Base-by-base conservation (phyloP, 495 filamentous ascomycete genomes). In the Friedmanniomyces simplex region DNA sequence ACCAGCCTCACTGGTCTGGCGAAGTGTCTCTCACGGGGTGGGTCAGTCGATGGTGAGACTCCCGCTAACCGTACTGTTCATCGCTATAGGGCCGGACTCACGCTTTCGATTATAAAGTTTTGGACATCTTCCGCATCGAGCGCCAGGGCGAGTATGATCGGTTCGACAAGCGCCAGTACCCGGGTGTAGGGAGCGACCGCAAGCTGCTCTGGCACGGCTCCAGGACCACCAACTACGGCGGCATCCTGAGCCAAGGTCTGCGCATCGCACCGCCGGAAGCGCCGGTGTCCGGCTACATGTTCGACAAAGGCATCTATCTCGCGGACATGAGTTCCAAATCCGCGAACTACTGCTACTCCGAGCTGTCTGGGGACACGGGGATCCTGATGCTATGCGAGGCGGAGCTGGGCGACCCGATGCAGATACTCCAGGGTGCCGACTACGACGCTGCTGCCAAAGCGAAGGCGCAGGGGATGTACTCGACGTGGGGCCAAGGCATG, bases 181-280 rank as follows among this genome's bases (percentile, higher is more conserved):
- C 77, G 22, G 72, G 67, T 25, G 42, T 68, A 41, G 39, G 62
- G 12, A 74, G 71, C 51, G 77, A 90, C 62, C 80, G 84, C 28
- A 79, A 84, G 22, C 81, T 94, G 11, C 76, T 95, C 2, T 95
- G 89, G 89, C 89, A 95, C 65, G 88, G 88, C 8, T 85, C 82
- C 20, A 81, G 87, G 18, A 76, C 76, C 25, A 90, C 86, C 42
- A 94, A 94, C 66, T 93, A 85, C 61, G 83, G 82, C 61, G 87
- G 88, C 58, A 93, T 95, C 49, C 77, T 95, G 24, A 84, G 80
- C 55, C 87, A 93, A 67, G 89, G 89, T 37, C 75, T 95, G 8
- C 86, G 87, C 11, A 94, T 95, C 54, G 89, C 89, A 0, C 88
- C 89, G 0, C 87, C 88, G 0, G 86, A 91, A 67, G 87, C 87